A percentile compares a stretch with the other conserved stretches of the same genome.
These are phyloP conservation scores for Ceratobasidium sp. DNA, from an alignment of 1,284 basidiomycete genomes.

Conservation along the genomic window DNA sequence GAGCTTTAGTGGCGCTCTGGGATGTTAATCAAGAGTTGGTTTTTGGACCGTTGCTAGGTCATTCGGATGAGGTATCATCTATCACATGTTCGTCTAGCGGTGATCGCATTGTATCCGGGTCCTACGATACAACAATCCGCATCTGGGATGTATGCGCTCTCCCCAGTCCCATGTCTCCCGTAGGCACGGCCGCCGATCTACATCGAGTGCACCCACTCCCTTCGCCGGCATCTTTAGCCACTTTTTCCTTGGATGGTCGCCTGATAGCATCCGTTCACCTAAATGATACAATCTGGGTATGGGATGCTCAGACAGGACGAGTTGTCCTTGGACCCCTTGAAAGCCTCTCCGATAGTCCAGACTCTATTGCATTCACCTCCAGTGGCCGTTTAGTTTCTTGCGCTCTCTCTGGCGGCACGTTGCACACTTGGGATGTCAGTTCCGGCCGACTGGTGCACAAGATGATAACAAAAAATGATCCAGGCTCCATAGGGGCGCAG, in stretches of 20 bases:
- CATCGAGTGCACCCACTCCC: too few species aligned
- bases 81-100: neutral
- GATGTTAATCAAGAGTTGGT: too few species aligned
- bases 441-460: too few species aligned
- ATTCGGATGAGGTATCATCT: neutral
- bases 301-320: neutral
- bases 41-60: neutral
- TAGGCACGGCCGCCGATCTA: too few species aligned
- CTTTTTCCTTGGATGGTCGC: neutral
- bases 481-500: too few species aligned
- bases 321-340: neutral
- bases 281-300: conserved; percentile 27
- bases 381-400: neutral
- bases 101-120: neutral
- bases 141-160: too few species aligned
- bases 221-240: neutral
- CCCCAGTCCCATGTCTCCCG: too few species aligned
- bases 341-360: neutral
- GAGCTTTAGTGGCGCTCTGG: too few species aligned
- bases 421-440: too few species aligned
- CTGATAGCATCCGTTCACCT: conserved; percentile 36
- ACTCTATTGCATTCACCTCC: neutral
- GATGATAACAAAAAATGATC: too few species aligned
- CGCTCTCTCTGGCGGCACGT: too few species aligned
- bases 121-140: neutral